Evolutionary conservation across 495 filamentous ascomycete genomes (phyloP), one percentile per base, ranked within the genome.

Genomic region (Lophium mytilinum): DNA sequence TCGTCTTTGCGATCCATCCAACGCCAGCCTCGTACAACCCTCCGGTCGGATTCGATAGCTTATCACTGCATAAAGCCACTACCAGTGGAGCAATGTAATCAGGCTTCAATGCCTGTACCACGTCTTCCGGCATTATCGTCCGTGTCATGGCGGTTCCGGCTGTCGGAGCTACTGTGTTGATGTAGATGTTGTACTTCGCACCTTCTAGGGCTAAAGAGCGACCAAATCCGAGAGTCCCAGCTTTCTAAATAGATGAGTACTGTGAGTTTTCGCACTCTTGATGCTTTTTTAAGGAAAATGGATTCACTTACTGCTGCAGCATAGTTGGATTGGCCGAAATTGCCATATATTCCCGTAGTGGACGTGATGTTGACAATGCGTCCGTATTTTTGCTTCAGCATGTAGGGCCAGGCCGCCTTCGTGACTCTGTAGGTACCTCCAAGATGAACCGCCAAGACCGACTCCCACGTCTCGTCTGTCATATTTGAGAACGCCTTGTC

Each of bases 271-370:
- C 6, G 24, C 24, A 30, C 24, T n/a, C n/a, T 30, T 30, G 6
- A 30, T 30, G n/a, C n/a, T 30, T 30, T 30, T 6, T 30, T 30
- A 2, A 30, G 6, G 24, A 2, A 6, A 30, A 30, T 30, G 24
- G 24, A 30, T 6, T 30, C 2, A 30, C 24, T 30, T 30, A 30
- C 24, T 15, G 94, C 93, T 53, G 92, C 87, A 51, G 93, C 83
- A 72, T 98, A 98, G 77, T 98, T 97, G 66, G 93, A 90, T 76
- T 98, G 93, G 53, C 93, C 93, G 65, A 98, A 98, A 79, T 96
- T 98, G 62, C 93, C 93, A 66, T 98, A 98, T 74, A 98, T 96
- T 73, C 93, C 93, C 68, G 86, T 91, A 37, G 93, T 96, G 47
- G 88, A 93, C 12, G 93, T 89, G 55, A 94, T 98, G 78, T 98